These are phyloP conservation scores for Actinomortierella wolfii DNA, from an alignment of 371 early-diverging fungal species.

Conservation along the genomic window DNA sequence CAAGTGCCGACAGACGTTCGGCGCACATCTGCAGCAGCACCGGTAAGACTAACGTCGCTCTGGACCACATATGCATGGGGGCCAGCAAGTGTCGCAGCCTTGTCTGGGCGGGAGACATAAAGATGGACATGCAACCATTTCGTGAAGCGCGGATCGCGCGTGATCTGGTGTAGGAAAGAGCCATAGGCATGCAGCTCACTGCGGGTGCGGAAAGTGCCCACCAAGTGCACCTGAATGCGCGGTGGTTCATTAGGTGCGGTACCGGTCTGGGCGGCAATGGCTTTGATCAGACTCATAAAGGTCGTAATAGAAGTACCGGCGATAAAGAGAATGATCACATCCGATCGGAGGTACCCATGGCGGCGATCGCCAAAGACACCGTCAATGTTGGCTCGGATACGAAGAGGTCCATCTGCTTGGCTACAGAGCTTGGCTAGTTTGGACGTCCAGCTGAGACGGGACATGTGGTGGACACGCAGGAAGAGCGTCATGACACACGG, in stretches of 20 bases:
- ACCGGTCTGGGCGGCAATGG: constrained; percentile 35
- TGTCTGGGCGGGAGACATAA: constrained; percentile 30
- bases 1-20: too few species aligned
- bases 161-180: constrained; percentile 34
- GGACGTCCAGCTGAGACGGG: constrained; percentile 27
- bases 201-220: constrained; percentile 39
- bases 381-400: constrained; percentile 20
- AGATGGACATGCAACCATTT: constrained; percentile 28
- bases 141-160: constrained; percentile 30
- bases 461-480: constrained; percentile 26
- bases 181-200: constrained; percentile 42
- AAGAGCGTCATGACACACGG: constrained; percentile 41
- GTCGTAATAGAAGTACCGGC: constrained; percentile 41
- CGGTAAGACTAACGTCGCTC: too few species aligned
- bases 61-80: too few species aligned
- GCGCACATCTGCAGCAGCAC: too few species aligned
- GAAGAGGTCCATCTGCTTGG: constrained; percentile 5
- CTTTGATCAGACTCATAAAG: constrained; percentile 32
- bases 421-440: constrained; percentile 21
- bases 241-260: too few species aligned
- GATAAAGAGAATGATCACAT: constrained; percentile 33
- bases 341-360: constrained; percentile 26
- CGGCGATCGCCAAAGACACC: constrained; percentile 38
- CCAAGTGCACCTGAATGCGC: constrained; percentile 28
- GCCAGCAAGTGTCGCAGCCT: neutral